phyloP scores from a whole-genome alignment of 805 yeast species.

The Nakazawaea peltata region DNA sequence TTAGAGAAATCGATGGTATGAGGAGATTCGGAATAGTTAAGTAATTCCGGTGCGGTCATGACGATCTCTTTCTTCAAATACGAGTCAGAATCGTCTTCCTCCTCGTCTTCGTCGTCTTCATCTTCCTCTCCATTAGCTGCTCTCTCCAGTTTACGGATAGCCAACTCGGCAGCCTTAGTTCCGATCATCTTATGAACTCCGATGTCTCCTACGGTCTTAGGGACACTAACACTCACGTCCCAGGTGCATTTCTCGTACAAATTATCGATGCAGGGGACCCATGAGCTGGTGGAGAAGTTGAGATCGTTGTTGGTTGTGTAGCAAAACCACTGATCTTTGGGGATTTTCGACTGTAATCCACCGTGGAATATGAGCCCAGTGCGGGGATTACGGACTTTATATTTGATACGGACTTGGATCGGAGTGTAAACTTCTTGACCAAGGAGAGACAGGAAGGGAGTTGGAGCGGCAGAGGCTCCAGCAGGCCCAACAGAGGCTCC shows the following conservation, averaged over 20 bases:
- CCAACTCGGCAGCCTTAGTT: constrained; percentile 24
- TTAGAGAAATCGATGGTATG: constrained; percentile 71
- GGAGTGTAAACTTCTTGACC: constrained; percentile 58
- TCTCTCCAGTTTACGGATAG: constrained; percentile 17
- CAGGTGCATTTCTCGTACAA: constrained; percentile 85
- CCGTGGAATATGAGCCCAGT: constrained; percentile 76
- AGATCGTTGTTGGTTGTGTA: constrained; percentile 76
- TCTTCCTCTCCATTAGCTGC: constrained; percentile 20
- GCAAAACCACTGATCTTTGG: constrained; percentile 63
- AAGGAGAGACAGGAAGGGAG: constrained; percentile 2
- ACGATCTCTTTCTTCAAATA: constrained; percentile 41
- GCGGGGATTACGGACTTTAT: constrained; percentile 53
- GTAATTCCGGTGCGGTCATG: constrained; percentile 66
- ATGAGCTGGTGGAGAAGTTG: constrained; percentile 81
- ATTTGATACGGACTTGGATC: constrained; percentile 60
- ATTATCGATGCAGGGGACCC: constrained; percentile 96
- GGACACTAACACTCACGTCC: constrained; percentile 83
- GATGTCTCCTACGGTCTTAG: constrained; percentile 70
- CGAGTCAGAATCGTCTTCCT: constrained; percentile 29
- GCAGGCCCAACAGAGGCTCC: constrained; percentile 26
- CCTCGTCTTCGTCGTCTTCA: constrained; percentile 21
- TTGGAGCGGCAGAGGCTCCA: constrained; percentile 18
- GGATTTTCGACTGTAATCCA: constrained; percentile 38
- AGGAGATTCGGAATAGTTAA: constrained; percentile 58
- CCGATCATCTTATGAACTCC: constrained; percentile 39